Conservation (phyloP, 352 stramenopile genomes). For the Plasmopara muralis region DNA sequence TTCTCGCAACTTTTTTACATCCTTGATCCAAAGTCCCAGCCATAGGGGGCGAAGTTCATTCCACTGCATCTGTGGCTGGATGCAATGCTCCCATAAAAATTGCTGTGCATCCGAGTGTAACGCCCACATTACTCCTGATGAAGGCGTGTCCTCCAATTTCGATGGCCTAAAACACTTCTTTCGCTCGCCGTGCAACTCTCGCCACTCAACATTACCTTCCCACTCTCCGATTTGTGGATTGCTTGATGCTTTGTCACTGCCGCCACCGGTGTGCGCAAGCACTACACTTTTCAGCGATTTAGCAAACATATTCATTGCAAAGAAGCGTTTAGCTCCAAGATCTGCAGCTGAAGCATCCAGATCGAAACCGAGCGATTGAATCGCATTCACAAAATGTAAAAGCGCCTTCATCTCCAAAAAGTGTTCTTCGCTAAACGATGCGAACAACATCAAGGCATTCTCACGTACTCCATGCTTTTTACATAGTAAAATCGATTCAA, state of each 20-base stretch:
- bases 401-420: slow-evolving; percentile 69
- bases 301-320: slow-evolving; percentile 60
- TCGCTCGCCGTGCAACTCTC: slow-evolving; percentile 17
- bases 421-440: slow-evolving; percentile 56
- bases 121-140: slow-evolving; percentile 68
- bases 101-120: slow-evolving; percentile 78
- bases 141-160: slow-evolving; percentile 49
- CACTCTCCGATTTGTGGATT: slow-evolving; percentile 21
- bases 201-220: slow-evolving; percentile 15
- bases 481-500: slow-evolving; percentile 30
- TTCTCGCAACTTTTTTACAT: slow-evolving; percentile 55
- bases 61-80: slow-evolving; percentile 55
- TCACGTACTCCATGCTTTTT: slow-evolving; percentile 15
- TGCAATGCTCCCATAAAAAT: slow-evolving; percentile 68
- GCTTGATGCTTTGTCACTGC: slow-evolving; percentile 2
- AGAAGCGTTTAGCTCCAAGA: slow-evolving; percentile 67
- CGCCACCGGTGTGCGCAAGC: slow-evolving; percentile 8
- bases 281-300: slow-evolving; percentile 49
- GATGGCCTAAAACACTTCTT: slow-evolving; percentile 10
- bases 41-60: slow-evolving; percentile 54
- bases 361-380: slow-evolving; percentile 74
- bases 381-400: slow-evolving; percentile 51
- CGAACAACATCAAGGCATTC: slow-evolving; percentile 56
- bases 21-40: slow-evolving; percentile 76
- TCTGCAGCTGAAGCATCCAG: slow-evolving; percentile 70